Evolutionary conservation across 441 rosid genomes (phyloP).

Genomic region (Erysimum pusillum): DNA sequence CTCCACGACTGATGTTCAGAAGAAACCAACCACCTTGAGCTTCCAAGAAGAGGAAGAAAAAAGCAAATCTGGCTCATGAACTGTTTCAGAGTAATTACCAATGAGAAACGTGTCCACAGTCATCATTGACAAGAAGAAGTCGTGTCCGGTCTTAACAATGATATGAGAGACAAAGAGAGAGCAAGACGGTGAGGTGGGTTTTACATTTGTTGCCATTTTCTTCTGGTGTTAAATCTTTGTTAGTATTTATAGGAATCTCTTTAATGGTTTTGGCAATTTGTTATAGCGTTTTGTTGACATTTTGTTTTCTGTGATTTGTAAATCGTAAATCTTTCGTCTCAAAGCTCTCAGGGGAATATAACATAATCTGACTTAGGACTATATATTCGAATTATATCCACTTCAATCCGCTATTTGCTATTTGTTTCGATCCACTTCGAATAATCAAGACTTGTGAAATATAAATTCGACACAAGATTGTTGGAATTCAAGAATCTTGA

Average conservation of each 20-base stretch:
- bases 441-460: background rate
- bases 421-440: too few species aligned
- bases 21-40: conserved; percentile 36
- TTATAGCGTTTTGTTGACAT: conserved; percentile 36
- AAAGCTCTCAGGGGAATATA: background rate
- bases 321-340: conserved; percentile 31
- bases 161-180: conserved; percentile 17
- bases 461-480: background rate
- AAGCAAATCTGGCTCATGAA: conserved; percentile 18
- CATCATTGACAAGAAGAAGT: background rate
- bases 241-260: conserved; percentile 18
- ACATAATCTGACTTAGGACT: background rate
- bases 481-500: conserved; percentile 36
- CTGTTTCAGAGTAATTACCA: conserved; percentile 10
- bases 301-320: conserved; percentile 42
- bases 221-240: conserved; percentile 8
- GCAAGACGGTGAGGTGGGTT: conserved; percentile 12
- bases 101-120: background rate
- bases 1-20: conserved; percentile 27
- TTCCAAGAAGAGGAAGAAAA: conserved; percentile 6
- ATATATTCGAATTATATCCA: too few species aligned
- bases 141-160: conserved; percentile 25
- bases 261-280: conserved; percentile 27
- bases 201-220: conserved; percentile 10
- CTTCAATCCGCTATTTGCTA: background rate